Conservation (phyloP, 1,284 basidiomycete species). For the Athelia sp. region DNA sequence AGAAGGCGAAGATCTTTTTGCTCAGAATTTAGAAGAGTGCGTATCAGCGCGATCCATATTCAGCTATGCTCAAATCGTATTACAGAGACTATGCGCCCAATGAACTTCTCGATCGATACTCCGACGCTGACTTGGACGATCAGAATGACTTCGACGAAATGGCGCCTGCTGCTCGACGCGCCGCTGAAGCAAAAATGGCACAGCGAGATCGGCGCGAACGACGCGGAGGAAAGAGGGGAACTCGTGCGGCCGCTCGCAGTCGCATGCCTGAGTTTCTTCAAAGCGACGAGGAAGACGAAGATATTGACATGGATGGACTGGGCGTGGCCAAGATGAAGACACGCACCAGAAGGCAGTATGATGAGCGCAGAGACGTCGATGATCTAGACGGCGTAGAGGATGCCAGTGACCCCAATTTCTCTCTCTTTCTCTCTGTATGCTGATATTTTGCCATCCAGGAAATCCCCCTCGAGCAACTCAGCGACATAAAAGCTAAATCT, state of each 20-base stretch:
- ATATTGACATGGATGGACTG: conserved; percentile 55
- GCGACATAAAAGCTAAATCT: conserved; percentile 96
- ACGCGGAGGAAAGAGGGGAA: conserved; percentile 58
- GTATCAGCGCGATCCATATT: conserved; percentile 26
- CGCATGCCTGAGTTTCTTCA: conserved; percentile 84
- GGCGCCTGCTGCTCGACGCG: conserved; percentile 70
- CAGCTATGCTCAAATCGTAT: too few species aligned
- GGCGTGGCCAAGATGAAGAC: conserved; percentile 68
- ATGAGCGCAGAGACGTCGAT: conserved; percentile 81
- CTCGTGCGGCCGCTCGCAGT: conserved; percentile 68
- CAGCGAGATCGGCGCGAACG: conserved; percentile 77
- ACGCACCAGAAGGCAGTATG: conserved; percentile 80
- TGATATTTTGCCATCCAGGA: conserved; percentile 53
- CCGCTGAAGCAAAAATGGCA: conserved; percentile 86
- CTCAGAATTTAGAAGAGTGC: conserved; percentile 72
- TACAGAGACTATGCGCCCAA: conserved; percentile 86
- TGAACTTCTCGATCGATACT: conserved; percentile 82
- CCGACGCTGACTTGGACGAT: conserved; percentile 85
- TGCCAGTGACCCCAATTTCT: conserved; percentile 42
- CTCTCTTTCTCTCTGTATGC: conserved; percentile 4
- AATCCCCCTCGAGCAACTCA: conserved; percentile 91
- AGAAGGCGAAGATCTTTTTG: conserved; percentile 94
- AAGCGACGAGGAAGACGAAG: conserved; percentile 44
- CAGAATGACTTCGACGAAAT: conserved; percentile 72
- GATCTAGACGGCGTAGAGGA: conserved; percentile 84